phyloP scores from a whole-genome alignment of 176 grass and related monocot genomes.

The Juncus effusus region DNA sequence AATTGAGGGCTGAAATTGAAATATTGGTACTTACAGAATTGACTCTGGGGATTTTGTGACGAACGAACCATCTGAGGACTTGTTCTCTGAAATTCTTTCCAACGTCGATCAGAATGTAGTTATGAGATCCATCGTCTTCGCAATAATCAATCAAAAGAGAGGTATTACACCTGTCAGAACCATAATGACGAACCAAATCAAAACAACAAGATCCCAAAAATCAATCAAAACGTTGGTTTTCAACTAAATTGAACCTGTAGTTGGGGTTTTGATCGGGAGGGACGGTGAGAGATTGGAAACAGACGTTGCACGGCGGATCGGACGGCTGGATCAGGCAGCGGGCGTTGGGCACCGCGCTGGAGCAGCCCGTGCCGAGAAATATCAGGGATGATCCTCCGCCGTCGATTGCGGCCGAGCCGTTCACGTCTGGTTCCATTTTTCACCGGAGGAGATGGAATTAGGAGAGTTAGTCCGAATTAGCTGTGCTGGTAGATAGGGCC shows the following conservation, averaged over 20 bases:
- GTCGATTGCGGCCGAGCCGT: constrained; percentile 18
- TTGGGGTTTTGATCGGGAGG: constrained; percentile 81
- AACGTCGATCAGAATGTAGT: constrained; percentile 86
- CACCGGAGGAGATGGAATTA: too few relatives aligned
- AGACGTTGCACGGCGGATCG: constrained; percentile 84
- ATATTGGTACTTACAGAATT: constrained; percentile 68
- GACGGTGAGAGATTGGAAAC: constrained; percentile 68
- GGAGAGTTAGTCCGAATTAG: too few relatives aligned
- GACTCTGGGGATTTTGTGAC: constrained; percentile 79
- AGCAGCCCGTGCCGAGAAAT: constrained; percentile 96
- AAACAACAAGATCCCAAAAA: too few relatives aligned
- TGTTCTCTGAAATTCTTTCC: constrained; percentile 95
- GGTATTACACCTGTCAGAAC: constrained; percentile 76
- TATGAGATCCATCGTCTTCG: constrained; percentile 56
- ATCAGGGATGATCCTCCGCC: constrained; percentile 52
- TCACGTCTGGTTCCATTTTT: neutral
- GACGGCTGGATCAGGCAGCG: constrained; percentile 85
- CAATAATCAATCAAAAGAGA: constrained; percentile 95
- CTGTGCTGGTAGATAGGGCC: too few relatives aligned
- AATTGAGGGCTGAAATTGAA: neutral
- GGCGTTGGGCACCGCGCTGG: constrained; percentile 84
- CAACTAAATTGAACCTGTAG: constrained; percentile 50
- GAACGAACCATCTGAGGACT: constrained; percentile 92
- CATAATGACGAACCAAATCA: neutral
- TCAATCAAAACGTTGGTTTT: too few relatives aligned